Evolutionary conservation across 208 protist genomes (phyloP), one percentile per base, ranked within the genome.

Genomic region (Herpetomonas muscarum): DNA sequence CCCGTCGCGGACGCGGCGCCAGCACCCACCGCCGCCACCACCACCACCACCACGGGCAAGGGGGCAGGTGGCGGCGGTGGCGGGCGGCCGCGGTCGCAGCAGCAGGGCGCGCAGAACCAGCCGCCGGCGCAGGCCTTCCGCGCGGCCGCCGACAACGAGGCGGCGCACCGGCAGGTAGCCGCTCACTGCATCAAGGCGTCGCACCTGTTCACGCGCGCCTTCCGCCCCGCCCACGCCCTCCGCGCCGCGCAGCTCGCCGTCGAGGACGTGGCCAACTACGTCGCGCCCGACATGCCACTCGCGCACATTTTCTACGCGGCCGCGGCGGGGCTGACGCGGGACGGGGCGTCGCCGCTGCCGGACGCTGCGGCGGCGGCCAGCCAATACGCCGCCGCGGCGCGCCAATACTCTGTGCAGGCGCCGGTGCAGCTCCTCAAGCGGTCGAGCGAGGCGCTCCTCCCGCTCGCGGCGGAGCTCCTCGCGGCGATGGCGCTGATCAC

Each of bases 401-500:
- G 28, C 15, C 17, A 46, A 6, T 19, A 22, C 41, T 19, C 22
- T 24, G 10, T 19, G 15, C 41, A 9, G 6, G 41, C 17, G 10
- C 15, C 22, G 15, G 15, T 46, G 15, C 41, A 22, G 5, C 41
- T 24, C 15, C 41, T 46, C 10, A 5, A 46, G 22, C 15, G 15
- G 15, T 46, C 41, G 15, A 24, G 41, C 17, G 15, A 9, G 17
- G 10, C 41, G 6, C 53, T 77, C 28, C 24, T 66, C n/a, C 70
- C 61, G 28, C 71, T 92, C 10, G 69, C 81, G 56, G 59, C 62
- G 47, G 68, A 70, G 17, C 70, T 87, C 22, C 64, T 81, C 17
- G 74, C 61, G 44, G 36, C 67, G 24, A 46, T 93, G 28, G 65
- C 75, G 0, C 61, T 68, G 4, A 68, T 85, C 28, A 67, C 65